Conservation (phyloP, 257 asterid species). For the Solanum commersonii region DNA sequence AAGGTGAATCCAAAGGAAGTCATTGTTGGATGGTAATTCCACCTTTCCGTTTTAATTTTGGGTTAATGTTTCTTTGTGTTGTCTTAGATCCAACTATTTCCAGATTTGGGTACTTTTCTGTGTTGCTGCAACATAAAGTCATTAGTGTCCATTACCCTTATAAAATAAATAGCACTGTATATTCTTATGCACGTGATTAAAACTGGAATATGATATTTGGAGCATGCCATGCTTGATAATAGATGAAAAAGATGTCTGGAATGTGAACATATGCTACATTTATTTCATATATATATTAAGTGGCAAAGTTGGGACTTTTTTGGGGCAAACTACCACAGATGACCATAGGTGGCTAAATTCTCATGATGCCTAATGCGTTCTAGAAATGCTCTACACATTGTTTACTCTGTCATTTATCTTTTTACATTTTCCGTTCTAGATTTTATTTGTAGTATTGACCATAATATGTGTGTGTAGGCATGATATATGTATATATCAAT, state of each 20-base stretch:
- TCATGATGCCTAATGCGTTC: not conserved
- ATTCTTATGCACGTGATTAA: not conserved
- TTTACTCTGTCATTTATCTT: not conserved
- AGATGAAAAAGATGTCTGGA: not conserved
- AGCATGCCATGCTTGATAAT: not conserved
- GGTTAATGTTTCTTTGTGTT: conserved; percentile 10
- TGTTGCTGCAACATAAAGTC: not conserved
- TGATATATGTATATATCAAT: not conserved
- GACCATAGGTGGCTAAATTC: not conserved
- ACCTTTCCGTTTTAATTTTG: not conserved
- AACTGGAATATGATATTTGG: not conserved
- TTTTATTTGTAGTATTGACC: not conserved
- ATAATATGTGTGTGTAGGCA: not conserved
- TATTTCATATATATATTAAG: not conserved
- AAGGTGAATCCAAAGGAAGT: conserved; percentile 95
- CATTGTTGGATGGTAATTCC: conserved; percentile 87
- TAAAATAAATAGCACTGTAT: not conserved
- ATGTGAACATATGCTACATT: not conserved
- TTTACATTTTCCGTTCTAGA: not conserved
- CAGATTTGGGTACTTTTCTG: not conserved
- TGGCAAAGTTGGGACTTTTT: not conserved
- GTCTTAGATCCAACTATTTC: not conserved
- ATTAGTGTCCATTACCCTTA: not conserved
- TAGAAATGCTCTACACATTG: not conserved
- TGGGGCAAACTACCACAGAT: not conserved